Evolutionary conservation across 2,329 filamentous ascomycete genomes (phyloP), one percentile per base, ranked within the genome.

Genomic region (Penicillium nordicum): DNA sequence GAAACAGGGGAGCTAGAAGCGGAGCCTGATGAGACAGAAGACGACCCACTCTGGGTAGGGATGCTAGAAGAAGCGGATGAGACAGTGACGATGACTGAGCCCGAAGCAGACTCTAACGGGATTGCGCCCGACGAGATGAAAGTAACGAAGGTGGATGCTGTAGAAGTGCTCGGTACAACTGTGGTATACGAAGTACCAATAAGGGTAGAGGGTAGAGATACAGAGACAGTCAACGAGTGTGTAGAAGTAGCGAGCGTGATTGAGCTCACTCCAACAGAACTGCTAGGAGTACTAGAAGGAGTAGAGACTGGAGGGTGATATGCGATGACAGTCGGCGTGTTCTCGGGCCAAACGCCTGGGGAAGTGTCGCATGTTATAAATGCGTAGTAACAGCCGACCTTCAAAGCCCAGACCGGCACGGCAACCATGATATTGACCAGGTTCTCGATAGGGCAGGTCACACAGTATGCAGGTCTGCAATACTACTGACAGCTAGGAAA

Each of bases 311-410:
- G 45, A 36, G 46, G 50, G 37, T 38, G 48, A 38, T 53, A 61
- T 18, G 62, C 51, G 38, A 69, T 63, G 29, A 70, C 62, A 43
- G 62, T 62, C 34, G 68, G 68, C 5, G 47, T 59, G n/a, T 47
- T 43, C 21, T 63, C 47, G 34, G 67, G 63, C 66, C 64, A 71
- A 52, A 65, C 61, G 42, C 68, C 69, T 2, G 67, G 67, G 61
- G 58, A 58, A 47, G 69, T 68, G 53, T 61, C 60, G 62, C 69
- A 72, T 25, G 63, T 70, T 70, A 70, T 68, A 67, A 71, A 55
- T 36, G 67, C 69, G 45, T 65, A 67, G 63, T 63, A 71, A 50
- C 67, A 70, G 27, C 59, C 64, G 27, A 63, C 37, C 53, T 66
- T 57, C 21, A 68, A 41, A 40, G 65, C 57, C 60, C 64, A 68